Conservation (phyloP, 2,329 filamentous ascomycete species). For the Trichoderma aggressivum region DNA sequence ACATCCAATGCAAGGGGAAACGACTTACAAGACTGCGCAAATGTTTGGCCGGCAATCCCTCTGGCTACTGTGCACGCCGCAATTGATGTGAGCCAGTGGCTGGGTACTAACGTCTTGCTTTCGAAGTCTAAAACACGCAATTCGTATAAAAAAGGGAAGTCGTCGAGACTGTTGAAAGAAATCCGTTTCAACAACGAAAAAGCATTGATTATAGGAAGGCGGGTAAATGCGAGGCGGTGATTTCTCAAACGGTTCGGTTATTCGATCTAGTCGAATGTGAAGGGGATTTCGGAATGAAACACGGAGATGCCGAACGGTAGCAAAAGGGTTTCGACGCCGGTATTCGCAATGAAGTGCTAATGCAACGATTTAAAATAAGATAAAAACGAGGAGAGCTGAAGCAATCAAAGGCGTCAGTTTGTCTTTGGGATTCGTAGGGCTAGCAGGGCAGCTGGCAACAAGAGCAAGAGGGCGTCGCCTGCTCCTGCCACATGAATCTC, state of each 20-base stretch:
- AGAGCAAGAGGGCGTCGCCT: not conserved
- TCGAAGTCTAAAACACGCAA: not conserved
- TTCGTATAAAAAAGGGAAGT: not conserved
- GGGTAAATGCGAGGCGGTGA: not conserved
- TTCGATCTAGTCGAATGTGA: not conserved
- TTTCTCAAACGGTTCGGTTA: not conserved
- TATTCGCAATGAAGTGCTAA: not conserved
- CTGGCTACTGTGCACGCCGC: not conserved
- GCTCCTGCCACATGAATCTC: constrained; percentile 11
- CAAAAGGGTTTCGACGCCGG: not conserved
- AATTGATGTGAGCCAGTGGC: not conserved
- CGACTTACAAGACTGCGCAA: constrained; percentile 4
- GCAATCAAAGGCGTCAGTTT: not conserved
- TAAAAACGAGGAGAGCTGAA: not conserved
- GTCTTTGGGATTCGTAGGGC: not conserved
- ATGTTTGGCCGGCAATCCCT: not conserved
- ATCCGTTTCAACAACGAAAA: not conserved
- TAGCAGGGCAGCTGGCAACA: not conserved
- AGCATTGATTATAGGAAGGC: not conserved
- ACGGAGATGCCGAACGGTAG: not conserved
- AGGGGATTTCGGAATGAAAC: not conserved
- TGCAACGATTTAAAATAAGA: not conserved
- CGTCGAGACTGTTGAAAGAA: not conserved
- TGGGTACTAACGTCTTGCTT: not conserved
- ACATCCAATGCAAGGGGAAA: not conserved